Base-by-base conservation (phyloP, 1,139 yeast genomes). In the Yamadazyma dushanensis region DNA sequence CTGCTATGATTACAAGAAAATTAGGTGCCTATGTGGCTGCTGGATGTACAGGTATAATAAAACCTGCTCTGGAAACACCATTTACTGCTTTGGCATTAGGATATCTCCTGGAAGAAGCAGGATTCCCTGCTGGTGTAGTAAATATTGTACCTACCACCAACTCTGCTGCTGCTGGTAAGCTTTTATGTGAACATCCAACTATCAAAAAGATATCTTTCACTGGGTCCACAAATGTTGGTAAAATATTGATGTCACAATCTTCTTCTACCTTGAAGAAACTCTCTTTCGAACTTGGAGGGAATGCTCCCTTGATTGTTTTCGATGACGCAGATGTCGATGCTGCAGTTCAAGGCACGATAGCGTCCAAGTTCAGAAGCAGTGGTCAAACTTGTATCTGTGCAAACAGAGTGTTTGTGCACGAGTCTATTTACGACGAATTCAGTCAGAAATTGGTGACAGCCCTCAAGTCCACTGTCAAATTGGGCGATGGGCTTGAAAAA, bases 311-410 rank as follows among this genome's bases (percentile, higher is more conserved):
- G 47, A 82, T 89, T 43, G 89, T 88, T 8, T 88, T 88, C 61
- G 84, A 80, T 18, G 96, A 88, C 56, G 92, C 88, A 6, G 83
- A 86, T 50, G 47, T 89, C 22, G 90, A 84, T 41, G 66, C 69
- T 34, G 96, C 96, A 1, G 89, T 86, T 11, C 76, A 70, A 23
- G 92, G 86, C 24, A 81, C 86, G 65, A 79, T 63, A 65, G 78
- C 56, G 52, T 81, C 57, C 61, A 76, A 53, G 65, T 83, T 57
- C 66, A 81, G 67, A 70, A 81, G 66, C 70, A 83, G 74, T 78
- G 97, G 97, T 24, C 96, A 89, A 61, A 83, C 89, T 31, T 89
- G 97, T 66, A 83, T 94, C 29, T 88, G 95, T 37, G 87, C 90
- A 36, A 88, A 92, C 43, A 73, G 96, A 45, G 72, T 88, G 20